phyloP scores from a whole-genome alignment of 306 rosid genomes.

The Amphicarpaea edgeworthii region DNA sequence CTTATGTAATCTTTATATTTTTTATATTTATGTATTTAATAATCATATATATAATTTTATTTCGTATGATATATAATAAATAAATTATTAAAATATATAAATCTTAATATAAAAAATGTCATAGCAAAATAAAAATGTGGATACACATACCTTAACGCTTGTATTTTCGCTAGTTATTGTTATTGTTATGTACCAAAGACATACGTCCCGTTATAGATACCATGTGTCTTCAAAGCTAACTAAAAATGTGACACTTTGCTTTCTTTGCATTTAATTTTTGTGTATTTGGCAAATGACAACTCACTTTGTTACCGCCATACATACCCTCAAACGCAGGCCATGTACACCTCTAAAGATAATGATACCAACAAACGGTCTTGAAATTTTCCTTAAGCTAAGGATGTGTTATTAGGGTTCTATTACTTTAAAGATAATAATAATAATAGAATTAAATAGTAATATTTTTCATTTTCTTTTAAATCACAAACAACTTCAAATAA shows the following conservation, averaged over 20 bases:
- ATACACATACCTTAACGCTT: too few species aligned
- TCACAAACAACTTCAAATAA: background rate
- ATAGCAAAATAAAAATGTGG: too few species aligned
- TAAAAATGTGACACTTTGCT: constrained; percentile 28
- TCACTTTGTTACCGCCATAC: background rate
- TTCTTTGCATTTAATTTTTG: constrained; percentile 5
- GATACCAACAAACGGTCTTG: too few species aligned
- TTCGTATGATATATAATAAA: too few species aligned
- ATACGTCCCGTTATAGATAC: background rate
- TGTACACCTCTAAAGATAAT: background rate
- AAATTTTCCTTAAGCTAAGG: background rate
- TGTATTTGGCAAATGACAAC: background rate
- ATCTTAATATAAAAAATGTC: too few species aligned
- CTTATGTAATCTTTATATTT: too few species aligned
- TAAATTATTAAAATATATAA: too few species aligned
- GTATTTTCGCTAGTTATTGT: too few species aligned
- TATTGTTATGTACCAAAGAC: too few species aligned
- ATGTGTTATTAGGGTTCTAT: too few species aligned
- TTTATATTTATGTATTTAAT: too few species aligned
- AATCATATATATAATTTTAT: too few species aligned
- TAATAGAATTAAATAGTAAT: background rate
- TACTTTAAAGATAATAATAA: background rate
- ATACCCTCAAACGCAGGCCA: background rate
- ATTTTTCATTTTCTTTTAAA: background rate
- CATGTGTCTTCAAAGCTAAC: background rate